A percentile compares a stretch with the other conserved stretches of the same genome.
Conservation (phyloP, 495 filamentous ascomycete species). For the Chaetomium tenue region DNA sequence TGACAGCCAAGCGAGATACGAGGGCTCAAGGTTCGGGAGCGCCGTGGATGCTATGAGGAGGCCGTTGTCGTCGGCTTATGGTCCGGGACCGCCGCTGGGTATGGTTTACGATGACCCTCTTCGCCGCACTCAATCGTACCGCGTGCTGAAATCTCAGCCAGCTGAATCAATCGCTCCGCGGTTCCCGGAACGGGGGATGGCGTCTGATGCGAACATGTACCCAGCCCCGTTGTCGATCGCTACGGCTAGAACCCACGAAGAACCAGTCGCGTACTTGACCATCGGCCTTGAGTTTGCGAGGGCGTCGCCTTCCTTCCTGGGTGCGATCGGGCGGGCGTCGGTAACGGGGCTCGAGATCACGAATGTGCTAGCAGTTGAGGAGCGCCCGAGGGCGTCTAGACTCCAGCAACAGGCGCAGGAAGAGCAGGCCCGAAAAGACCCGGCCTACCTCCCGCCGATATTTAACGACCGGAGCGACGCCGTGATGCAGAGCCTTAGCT, state of each 20-base stretch:
- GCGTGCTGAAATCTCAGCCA: conserved; percentile 60
- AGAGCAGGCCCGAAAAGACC: conserved; percentile 52
- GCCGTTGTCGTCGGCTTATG: conserved; percentile 47
- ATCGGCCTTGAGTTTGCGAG: conserved; percentile 56
- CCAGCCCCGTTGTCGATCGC: conserved; percentile 47
- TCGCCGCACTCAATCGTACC: conserved; percentile 52
- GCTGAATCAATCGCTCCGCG: conserved; percentile 46
- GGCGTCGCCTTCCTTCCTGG: conserved; percentile 51
- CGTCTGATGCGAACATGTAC: conserved; percentile 48
- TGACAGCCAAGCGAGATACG: conserved; percentile 61
- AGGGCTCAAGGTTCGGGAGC: conserved; percentile 47
- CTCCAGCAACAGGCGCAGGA: conserved; percentile 48
- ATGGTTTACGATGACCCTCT: conserved; percentile 49
- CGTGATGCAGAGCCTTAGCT: conserved; percentile 50
- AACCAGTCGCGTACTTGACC: conserved; percentile 55
- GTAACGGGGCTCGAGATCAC: conserved; percentile 46
- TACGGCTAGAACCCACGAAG: conserved; percentile 36
- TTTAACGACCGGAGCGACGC: conserved; percentile 48
- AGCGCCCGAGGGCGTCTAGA: conserved; percentile 51
- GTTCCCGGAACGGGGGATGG: conserved; percentile 46
- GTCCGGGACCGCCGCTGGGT: conserved; percentile 37
- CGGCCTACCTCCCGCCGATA: conserved; percentile 57
- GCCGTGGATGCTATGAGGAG: conserved; percentile 46
- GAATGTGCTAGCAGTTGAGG: conserved; percentile 48
- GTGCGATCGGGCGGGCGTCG: conserved; percentile 47